Conservation (phyloP, 768 basidiomycete species). For the Pleurotus pulmonarius region DNA sequence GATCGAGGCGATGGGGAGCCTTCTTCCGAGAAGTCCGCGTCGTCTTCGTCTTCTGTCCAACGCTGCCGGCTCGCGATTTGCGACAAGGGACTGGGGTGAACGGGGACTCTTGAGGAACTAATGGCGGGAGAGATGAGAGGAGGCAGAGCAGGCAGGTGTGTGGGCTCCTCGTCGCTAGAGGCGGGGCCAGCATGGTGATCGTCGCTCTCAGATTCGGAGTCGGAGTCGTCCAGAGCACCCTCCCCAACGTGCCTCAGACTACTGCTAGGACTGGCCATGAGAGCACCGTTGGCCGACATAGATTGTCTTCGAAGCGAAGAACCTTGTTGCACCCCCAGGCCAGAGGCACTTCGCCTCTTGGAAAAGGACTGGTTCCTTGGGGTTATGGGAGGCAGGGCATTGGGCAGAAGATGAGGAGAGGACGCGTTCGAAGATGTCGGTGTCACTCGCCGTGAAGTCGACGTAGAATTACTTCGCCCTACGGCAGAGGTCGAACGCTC, state of each 20-base stretch:
- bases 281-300: constrained; percentile 23
- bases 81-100: constrained; percentile 67
- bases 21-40: constrained; percentile 31
- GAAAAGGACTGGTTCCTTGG: constrained; percentile 37
- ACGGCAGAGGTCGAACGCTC: constrained; percentile 15
- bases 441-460: constrained; percentile 45
- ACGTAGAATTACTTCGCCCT: constrained; percentile 27
- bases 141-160: constrained; percentile 11
- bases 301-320: constrained; percentile 45
- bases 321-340: constrained; percentile 30
- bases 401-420: constrained; percentile 45
- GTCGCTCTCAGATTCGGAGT: constrained; percentile 49
- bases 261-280: constrained; percentile 30
- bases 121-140: constrained; percentile 31
- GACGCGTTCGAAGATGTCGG: constrained; percentile 57
- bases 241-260: constrained; percentile 70
- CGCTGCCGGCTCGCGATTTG: constrained; percentile 47
- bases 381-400: constrained; percentile 42
- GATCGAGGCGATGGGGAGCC: constrained; percentile 66
- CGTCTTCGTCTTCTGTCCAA: constrained; percentile 51
- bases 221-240: constrained; percentile 75
- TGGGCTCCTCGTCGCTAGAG: constrained; percentile 33
- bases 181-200: constrained; percentile 25
- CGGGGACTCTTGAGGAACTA: constrained; percentile 22
- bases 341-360: constrained; percentile 30